Conservation (phyloP, 2,329 filamentous ascomycete species). For the Verticillium klebahnii region DNA sequence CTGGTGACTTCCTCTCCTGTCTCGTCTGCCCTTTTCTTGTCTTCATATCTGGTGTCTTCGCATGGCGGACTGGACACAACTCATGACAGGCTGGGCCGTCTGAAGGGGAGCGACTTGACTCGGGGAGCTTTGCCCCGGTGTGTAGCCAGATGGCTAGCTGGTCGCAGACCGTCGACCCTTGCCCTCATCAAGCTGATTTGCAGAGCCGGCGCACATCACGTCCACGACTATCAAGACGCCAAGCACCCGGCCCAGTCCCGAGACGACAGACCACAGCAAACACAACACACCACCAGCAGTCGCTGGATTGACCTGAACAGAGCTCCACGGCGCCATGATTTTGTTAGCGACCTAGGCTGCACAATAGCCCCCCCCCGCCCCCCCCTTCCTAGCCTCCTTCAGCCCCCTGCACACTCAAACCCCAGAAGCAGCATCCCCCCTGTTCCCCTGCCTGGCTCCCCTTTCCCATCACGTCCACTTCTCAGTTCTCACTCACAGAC, state of each 20-base stretch:
- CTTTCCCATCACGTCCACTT: background rate
- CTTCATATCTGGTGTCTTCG: background rate
- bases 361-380: background rate
- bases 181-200: background rate
- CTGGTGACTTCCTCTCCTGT: too few relatives aligned
- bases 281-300: background rate
- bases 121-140: background rate
- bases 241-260: background rate
- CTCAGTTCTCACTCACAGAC: background rate
- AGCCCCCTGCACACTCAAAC: background rate
- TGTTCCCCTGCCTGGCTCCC: background rate
- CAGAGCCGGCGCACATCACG: background rate
- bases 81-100: background rate
- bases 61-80: background rate
- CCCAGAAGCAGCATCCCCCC: background rate
- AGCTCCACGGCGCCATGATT: background rate
- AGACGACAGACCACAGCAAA: background rate
- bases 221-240: background rate
- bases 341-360: background rate
- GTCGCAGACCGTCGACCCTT: background rate
- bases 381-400: background rate
- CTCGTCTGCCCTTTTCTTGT: too few relatives aligned
- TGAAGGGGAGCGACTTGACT: background rate
- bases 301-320: background rate
- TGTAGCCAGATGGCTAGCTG: background rate